Conservation (phyloP, 2,329 filamentous ascomycete species). For the Metarhizium sp. region DNA sequence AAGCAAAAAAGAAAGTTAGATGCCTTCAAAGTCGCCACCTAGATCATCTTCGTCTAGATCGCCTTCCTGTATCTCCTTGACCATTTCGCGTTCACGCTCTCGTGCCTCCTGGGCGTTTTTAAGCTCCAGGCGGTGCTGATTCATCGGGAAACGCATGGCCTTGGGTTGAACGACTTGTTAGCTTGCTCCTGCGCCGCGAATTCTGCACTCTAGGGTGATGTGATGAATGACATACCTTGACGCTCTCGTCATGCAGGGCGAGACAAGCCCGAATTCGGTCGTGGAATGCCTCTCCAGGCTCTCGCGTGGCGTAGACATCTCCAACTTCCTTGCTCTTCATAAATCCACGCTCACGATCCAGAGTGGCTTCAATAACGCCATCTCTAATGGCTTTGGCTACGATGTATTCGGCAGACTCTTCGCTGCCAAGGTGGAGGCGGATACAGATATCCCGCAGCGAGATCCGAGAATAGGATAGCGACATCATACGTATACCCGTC, state of each 20-base stretch:
- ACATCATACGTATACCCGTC: constrained; percentile 99
- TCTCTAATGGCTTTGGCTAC: constrained; percentile 97
- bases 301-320: constrained; percentile 90
- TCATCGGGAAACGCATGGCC: constrained; percentile 99
- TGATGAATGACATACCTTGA: constrained; percentile 58
- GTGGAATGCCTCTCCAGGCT: constrained; percentile 95
- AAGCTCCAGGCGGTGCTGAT: constrained; percentile 91
- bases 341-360: constrained; percentile 90
- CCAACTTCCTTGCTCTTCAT: constrained; percentile 98
- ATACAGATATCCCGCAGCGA: constrained; percentile 96
- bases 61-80: constrained; percentile 97
- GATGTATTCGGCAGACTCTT: constrained; percentile 98
- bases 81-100: constrained; percentile 90
- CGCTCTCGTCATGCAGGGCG: constrained; percentile 89
- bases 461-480: constrained; percentile 93
- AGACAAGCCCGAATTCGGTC: constrained; percentile 91
- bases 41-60: constrained; percentile 96
- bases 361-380: constrained; percentile 88
- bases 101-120: constrained; percentile 98
- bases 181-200: constrained; percentile 4
- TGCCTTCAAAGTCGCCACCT: constrained; percentile 89
- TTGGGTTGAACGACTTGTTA: constrained; percentile 23
- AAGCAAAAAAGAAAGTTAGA: constrained; percentile 44
- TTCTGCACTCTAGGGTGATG: background rate
- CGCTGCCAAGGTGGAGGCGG: constrained; percentile 82